phyloP scores from a whole-genome alignment of 2,329 filamentous ascomycete species.

The Calonectria hongkongensis region DNA sequence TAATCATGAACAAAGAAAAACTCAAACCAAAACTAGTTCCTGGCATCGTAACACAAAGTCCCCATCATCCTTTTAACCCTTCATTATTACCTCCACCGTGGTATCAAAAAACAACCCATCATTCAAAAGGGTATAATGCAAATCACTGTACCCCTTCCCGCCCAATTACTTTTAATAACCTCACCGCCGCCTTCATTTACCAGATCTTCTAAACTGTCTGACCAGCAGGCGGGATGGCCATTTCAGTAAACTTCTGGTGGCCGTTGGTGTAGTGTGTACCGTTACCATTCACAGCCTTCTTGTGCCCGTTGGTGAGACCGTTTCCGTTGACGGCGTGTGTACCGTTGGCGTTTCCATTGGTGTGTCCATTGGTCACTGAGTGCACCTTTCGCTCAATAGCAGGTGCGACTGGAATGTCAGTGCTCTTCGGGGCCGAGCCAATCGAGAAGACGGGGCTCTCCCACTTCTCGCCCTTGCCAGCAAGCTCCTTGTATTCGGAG shows the following conservation, averaged over 20 bases:
- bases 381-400: constrained; percentile 68
- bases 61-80: constrained; percentile 36
- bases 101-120: constrained; percentile 44
- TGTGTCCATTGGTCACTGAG: constrained; percentile 42
- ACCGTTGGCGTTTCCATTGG: constrained; percentile 42
- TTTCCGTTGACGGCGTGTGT: constrained; percentile 46
- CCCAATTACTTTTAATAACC: constrained; percentile 21
- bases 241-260: constrained; percentile 46
- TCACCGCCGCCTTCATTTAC: background rate
- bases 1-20: constrained; percentile 50
- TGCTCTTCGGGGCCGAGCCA: constrained; percentile 83
- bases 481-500: constrained; percentile 92
- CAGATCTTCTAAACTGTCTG: constrained; percentile 46
- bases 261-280: constrained; percentile 41
- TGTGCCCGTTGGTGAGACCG: constrained; percentile 22
- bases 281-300: constrained; percentile 40
- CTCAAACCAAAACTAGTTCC: constrained; percentile 32
- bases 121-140: constrained; percentile 53
- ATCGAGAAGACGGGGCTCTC: constrained; percentile 95
- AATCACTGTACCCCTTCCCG: constrained; percentile 34
- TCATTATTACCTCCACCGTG: constrained; percentile 41
- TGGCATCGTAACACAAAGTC: constrained; percentile 42
- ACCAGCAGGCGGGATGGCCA: constrained; percentile 38
- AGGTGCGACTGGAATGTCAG: constrained; percentile 79
- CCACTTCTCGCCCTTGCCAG: constrained; percentile 93